Evolutionary conservation across 805 yeast species (phyloP), one percentile per base, ranked within the genome.

Genomic region (Myxozyma udenii): DNA sequence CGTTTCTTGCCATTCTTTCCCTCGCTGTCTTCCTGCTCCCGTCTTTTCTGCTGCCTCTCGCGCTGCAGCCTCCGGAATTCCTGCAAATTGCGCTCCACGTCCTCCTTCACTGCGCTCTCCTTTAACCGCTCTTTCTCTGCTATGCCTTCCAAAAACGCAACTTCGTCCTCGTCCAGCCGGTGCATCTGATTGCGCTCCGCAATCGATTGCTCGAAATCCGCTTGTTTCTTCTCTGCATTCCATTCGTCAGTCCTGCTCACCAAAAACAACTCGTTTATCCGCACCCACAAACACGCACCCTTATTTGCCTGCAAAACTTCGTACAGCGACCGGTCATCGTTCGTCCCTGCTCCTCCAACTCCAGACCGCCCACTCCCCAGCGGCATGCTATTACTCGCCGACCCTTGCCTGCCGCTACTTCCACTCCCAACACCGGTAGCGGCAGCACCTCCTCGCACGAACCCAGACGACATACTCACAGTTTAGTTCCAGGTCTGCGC

Each of bases 271-370:
- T n/a, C n/a, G n/a, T n/a, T n/a, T n/a, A n/a, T n/a, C n/a, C n/a
- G n/a, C n/a, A n/a, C n/a, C n/a, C n/a, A n/a, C n/a, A n/a, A n/a
- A 14, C 18, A 11, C 5, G 12, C 7, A 55, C 59, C 58, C 47
- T 55, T 55, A 32, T 55, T 55, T 6, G 44, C 58, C 40, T 55
- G 53, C 26, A 55, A 36, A 25, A 55, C 25, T 7, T 55, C 59
- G 41, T 48, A 55, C 5, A 55, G 47, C 12, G 59, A 55, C 23
- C 51, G 47, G 32, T 52, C 19, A 7, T 50, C 43, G n/a, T 41
- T 19, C 14, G 41, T 43, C 18, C 38, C 42, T 28, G 19, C 23
- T 24, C 32, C 45, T 38, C 23, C 19, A 42, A 28, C 33, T 28
- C 33, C 33, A 9, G 33, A 14, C 33, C 33, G 9, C 33, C 33